Evolutionary conservation across 2,329 filamentous ascomycete species (phyloP), one percentile per base, ranked within the genome.

Genomic region (Periconia digitata): DNA sequence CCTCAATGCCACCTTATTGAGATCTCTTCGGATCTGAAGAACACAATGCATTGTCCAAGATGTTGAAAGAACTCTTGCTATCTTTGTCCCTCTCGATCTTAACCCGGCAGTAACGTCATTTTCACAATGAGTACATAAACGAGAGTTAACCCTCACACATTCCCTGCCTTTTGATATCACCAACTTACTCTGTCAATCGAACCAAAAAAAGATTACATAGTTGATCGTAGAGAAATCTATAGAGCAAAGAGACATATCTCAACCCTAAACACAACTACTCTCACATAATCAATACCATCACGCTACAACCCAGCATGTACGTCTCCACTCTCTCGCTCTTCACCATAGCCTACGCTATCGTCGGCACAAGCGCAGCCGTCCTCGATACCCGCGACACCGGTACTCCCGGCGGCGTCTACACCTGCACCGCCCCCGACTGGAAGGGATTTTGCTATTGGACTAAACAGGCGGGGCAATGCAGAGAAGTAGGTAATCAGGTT

Each of bases 381-480:
- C 16, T 39, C 20, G 8, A 21, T 7, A 7, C 16, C 17, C 54
- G 54, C 37, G 51, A 46, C 22, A 48, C 54, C 39, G 51, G 49
- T 23, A 48, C 54, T 35, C 46, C 54, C n/a, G 54, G 54, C 29
- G 51, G 46, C n/a, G 51, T 57, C 34, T 57, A 57, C 45, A 45
- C 49, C 46, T 57, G 54, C 43, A 53, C 49, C 3, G 32, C 37
- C 6, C 39, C 32, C 16, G 45, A 53, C 13, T 57, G 55, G 23
- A 21, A 8, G 6, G 54, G 52, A 12, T 16, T 53, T 20, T 57
- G 54, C 38, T 44, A 24, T 12, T 57, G 54, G 54, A 20, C 16
- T 7, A 7, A 7, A 6, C 34, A 13, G 18, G 7, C 15, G 6
- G 34, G 18, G 7, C 6, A 8, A 6, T 36, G 34, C 20, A 18